phyloP scores from a whole-genome alignment of 2,329 filamentous ascomycete genomes.

The Microthyrium microscopicum region DNA sequence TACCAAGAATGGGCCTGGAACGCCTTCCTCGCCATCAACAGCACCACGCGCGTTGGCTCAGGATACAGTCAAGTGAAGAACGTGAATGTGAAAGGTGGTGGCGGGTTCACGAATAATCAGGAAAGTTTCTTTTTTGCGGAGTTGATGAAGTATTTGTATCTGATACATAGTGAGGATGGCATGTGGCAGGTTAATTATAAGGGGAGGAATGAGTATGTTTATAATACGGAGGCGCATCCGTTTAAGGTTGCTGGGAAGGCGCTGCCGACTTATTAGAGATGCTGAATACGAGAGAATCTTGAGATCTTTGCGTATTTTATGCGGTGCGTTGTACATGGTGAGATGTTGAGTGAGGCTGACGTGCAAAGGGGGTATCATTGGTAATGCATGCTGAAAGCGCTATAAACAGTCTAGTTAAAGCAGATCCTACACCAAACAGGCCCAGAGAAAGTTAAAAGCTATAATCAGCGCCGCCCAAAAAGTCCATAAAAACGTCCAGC shows the following conservation, averaged over 20 bases:
- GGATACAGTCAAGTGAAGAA: conserved; percentile 51
- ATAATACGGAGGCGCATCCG: conserved; percentile 51
- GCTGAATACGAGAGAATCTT: too few species aligned
- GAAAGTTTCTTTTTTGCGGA: conserved; percentile 84
- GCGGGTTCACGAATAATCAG: conserved; percentile 50
- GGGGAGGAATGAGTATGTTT: conserved; percentile 38
- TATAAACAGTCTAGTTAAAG: too few species aligned
- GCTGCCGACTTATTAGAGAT: too few species aligned
- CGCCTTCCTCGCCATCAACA: conserved; percentile 52
- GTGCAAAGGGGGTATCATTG: too few species aligned
- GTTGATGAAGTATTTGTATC: conserved; percentile 68
- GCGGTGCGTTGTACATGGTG: too few species aligned
- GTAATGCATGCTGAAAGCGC: too few species aligned
- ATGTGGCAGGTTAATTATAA: conserved; percentile 35
- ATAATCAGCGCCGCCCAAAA: too few species aligned
- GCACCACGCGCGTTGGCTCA: conserved; percentile 43
- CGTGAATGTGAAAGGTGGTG: conserved; percentile 48
- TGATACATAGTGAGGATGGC: conserved; percentile 49
- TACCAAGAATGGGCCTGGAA: conserved; percentile 80
- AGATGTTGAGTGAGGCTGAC: too few species aligned
- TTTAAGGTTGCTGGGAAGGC: conserved; percentile 27
- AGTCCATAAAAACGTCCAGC: too few species aligned
- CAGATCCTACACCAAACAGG: too few species aligned
- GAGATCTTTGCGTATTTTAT: too few species aligned
- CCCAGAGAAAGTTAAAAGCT: too few species aligned